Evolutionary conservation across 257 asterid genomes (phyloP).

Genomic region (Nicotiana knightiana): DNA sequence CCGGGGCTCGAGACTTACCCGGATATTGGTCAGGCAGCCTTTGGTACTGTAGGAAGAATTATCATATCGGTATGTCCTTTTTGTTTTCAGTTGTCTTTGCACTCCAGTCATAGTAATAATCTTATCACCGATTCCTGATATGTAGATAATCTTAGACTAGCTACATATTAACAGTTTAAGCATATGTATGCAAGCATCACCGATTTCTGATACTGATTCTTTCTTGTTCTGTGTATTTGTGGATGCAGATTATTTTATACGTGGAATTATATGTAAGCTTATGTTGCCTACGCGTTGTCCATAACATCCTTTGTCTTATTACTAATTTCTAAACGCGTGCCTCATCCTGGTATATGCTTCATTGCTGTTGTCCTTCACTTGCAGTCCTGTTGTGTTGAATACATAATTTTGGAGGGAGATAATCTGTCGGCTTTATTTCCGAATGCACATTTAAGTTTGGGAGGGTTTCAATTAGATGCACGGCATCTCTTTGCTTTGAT

Average conservation of each 20-base stretch:
- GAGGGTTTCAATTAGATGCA: constrained; percentile 44
- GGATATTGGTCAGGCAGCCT: constrained; percentile 97
- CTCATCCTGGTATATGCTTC: not conserved
- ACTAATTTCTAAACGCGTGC: not conserved
- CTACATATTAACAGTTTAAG: not conserved
- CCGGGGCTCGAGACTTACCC: constrained; percentile 97
- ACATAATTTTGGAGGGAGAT: constrained; percentile 85
- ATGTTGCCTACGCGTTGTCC: not conserved
- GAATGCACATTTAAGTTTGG: constrained; percentile 61
- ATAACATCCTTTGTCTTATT: not conserved
- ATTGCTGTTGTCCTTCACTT: not conserved
- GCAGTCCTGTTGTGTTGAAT: constrained; percentile 92
- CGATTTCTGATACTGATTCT: constrained; percentile 16
- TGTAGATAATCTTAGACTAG: not conserved
- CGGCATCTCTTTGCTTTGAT: constrained; percentile 64
- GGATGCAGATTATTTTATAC: constrained; percentile 74
- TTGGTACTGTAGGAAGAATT: constrained; percentile 75
- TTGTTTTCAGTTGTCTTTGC: not conserved
- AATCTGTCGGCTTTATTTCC: constrained; percentile 88
- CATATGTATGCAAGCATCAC: not conserved
- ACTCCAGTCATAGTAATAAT: no score
- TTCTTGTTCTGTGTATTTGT: constrained; percentile 16
- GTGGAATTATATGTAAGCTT: constrained; percentile 91
- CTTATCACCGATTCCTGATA: not conserved
- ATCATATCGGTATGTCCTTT: constrained; percentile 64